These are phyloP conservation scores for Plenodomus tracheiphilus DNA, from an alignment of 2,329 filamentous ascomycete genomes.

Conservation along the genomic window DNA sequence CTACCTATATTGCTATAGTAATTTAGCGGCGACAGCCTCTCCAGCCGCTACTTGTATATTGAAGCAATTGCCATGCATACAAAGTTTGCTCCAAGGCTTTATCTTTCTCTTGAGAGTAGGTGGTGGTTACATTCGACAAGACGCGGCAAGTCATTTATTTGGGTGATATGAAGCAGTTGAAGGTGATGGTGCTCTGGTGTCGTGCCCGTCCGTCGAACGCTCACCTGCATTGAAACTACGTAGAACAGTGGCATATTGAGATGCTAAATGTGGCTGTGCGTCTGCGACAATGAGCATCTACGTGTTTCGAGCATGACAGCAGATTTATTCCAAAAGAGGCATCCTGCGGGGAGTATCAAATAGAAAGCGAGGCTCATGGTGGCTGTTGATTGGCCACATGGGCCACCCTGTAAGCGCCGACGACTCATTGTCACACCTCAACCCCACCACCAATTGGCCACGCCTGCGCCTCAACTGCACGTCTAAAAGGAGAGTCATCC, in stretches of 20 bases:
- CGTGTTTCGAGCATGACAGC: not conserved
- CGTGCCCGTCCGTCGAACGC: too few relatives aligned
- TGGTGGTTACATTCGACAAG: too few relatives aligned
- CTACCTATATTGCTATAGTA: conserved; percentile 13
- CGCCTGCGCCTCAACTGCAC: conserved; percentile 36
- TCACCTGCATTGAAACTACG: conserved; percentile 2
- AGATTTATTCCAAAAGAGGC: not conserved
- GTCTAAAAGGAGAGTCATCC: conserved; percentile 26
- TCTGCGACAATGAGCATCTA: not conserved
- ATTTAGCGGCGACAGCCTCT: conserved; percentile 11
- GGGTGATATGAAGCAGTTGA: too few relatives aligned
- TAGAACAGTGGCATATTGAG: not conserved
- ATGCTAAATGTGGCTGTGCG: not conserved
- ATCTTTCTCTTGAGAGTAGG: not conserved
- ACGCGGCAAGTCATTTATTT: too few relatives aligned
- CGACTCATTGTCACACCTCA: conserved; percentile 31
- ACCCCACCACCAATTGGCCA: conserved; percentile 34
- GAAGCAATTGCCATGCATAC: not conserved
- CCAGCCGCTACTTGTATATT: conserved; percentile 22
- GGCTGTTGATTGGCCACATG: conserved; percentile 28
- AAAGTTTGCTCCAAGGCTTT: not conserved
- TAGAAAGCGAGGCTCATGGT: not conserved
- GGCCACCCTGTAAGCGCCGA: conserved; percentile 35
- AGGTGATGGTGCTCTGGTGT: too few relatives aligned
- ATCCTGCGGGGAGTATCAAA: not conserved